A percentile compares a stretch with the other conserved stretches of the same genome.
Evolutionary conservation across 78 protist genomes (phyloP).

Genomic region (Chrysochromulina parva): DNA sequence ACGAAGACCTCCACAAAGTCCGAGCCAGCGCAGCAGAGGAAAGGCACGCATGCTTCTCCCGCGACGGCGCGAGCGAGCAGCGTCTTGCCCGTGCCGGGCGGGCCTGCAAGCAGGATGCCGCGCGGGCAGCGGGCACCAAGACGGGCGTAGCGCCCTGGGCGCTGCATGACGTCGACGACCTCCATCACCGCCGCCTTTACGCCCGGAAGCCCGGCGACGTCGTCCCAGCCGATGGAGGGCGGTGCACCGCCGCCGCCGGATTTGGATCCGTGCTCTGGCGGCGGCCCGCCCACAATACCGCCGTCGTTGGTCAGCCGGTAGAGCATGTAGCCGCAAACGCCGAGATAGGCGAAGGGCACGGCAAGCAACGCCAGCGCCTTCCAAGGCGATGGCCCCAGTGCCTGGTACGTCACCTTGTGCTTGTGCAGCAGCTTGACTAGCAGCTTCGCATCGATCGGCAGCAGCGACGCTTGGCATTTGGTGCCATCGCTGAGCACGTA

Average conservation of each 20-base stretch:
- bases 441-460: background rate
- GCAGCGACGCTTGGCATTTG: background rate
- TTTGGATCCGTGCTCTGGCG: too few species aligned
- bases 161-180: too few species aligned
- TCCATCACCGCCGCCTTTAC: too few species aligned
- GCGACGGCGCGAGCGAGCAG: constrained; percentile 84
- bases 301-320: background rate
- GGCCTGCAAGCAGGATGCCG: constrained; percentile 31
- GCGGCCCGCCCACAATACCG: background rate
- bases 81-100: constrained; percentile 96
- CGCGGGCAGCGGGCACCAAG: background rate
- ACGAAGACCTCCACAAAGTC: constrained; percentile 26
- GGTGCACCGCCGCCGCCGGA: too few species aligned
- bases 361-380: background rate
- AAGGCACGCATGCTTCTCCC: background rate
- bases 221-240: too few species aligned
- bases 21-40: constrained; percentile 11
- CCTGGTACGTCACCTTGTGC: background rate
- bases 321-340: background rate
- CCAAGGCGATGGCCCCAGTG: background rate
- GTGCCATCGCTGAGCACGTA: background rate
- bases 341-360: constrained; percentile 5
- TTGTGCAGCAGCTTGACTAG: background rate
- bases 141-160: too few species aligned
- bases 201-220: too few species aligned